These are phyloP conservation scores for Exophiala sp. DNA, from an alignment of 2,329 filamentous ascomycete genomes.

Conservation along the genomic window DNA sequence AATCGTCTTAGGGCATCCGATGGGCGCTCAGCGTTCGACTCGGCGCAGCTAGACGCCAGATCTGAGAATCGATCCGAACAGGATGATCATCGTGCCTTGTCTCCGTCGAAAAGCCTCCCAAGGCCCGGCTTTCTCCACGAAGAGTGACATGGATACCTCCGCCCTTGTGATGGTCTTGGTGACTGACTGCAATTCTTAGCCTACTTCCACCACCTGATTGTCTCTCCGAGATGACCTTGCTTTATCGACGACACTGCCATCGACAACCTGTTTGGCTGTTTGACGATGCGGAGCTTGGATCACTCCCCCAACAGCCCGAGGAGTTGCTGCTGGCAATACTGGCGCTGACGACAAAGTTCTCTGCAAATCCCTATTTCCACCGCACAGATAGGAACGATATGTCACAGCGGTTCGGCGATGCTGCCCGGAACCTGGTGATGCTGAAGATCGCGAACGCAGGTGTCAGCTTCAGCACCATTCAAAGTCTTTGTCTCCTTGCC, in stretches of 20 bases:
- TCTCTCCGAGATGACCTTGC: constrained; percentile 1
- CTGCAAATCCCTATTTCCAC: neutral
- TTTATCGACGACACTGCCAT: constrained; percentile 37
- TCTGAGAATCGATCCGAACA: neutral
- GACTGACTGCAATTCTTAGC: constrained; percentile 2
- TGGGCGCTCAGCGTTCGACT: neutral
- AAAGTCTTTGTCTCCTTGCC: neutral
- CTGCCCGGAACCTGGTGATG: constrained; percentile 2
- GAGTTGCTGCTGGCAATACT: constrained; percentile 31
- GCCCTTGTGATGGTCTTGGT: neutral
- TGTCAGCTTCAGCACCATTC: neutral
- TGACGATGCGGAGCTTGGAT: constrained; percentile 31
- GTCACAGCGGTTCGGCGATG: neutral
- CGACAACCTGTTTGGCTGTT: constrained; percentile 38
- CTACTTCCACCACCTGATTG: constrained; percentile 19
- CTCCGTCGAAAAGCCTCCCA: neutral
- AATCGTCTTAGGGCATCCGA: neutral
- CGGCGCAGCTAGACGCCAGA: neutral
- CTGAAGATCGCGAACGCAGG: neutral
- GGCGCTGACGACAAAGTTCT: constrained; percentile 32
- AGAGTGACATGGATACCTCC: constrained; percentile 5
- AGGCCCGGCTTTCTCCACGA: neutral
- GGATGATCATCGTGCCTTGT: neutral
- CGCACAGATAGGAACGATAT: neutral
- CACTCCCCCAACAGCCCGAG: constrained; percentile 32